phyloP scores from a whole-genome alignment of 2,329 filamentous ascomycete genomes.

The Aciculosporium take region DNA sequence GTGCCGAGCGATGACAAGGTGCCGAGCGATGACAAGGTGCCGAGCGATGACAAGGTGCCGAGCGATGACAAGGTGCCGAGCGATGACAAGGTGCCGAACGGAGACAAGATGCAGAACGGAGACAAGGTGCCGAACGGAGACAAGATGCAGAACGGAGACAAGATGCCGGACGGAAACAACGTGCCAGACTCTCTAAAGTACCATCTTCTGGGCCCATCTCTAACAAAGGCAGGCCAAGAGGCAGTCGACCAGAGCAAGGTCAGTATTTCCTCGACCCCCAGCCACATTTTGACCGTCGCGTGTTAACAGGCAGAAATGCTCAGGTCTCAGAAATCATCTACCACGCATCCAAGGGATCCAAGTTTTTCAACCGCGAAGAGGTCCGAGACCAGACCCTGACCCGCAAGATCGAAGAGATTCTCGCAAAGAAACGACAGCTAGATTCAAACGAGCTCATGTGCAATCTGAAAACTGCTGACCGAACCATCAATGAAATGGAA shows the following conservation, averaged over 20 bases:
- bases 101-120: too few relatives aligned
- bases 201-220: constrained; percentile 72
- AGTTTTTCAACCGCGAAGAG: constrained; percentile 90
- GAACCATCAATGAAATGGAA: constrained; percentile 69
- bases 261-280: constrained; percentile 6
- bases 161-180: constrained; percentile 19
- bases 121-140: background rate
- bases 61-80: background rate
- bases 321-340: constrained; percentile 93
- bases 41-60: background rate
- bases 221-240: constrained; percentile 89
- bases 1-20: constrained; percentile 19
- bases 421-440: constrained; percentile 59
- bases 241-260: constrained; percentile 83
- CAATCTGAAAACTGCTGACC: constrained; percentile 65
- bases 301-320: background rate
- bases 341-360: constrained; percentile 89
- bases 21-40: constrained; percentile 3
- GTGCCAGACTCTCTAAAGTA: constrained; percentile 59
- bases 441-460: constrained; percentile 60
- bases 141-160: too few relatives aligned
- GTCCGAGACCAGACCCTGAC: constrained; percentile 69
- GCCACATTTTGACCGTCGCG: background rate
- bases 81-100: constrained; percentile 1
- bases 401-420: constrained; percentile 67